Evolutionary conservation across 495 filamentous ascomycete genomes (phyloP), one percentile per base, ranked within the genome.

Genomic region (Penicillium cinerascens): DNA sequence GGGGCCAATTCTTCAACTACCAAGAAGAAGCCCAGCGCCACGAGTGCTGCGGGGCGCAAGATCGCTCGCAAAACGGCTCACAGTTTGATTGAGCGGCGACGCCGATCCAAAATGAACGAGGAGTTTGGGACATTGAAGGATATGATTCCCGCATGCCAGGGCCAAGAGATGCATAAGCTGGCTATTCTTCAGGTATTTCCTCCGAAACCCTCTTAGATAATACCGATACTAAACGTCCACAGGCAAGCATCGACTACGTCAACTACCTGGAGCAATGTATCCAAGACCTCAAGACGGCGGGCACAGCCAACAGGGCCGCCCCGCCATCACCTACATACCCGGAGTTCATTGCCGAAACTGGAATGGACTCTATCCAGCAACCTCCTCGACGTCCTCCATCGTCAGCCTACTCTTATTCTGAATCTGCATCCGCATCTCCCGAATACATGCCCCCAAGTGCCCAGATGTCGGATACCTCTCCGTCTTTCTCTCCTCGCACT

Each of bases 21-120:
- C 2, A 91, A 87, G 69, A 89, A 84, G 73, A 92, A 93, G 43
- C 69, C 72, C 0, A 75, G 71, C 51, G 79, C 87, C 1, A 88
- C 83, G 11, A 92, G 88, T 59, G 87, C 88, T 0, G 87, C 91
- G 0, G 89, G 90, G 4, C 81, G 88, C 35, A 98, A 97, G 73
- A 95, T 92, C 48, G 91, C 93, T 4, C 81, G 93, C 57, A 98
- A 97, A 69, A 98, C 95, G 1, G 93, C 93, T 2, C 93, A 98
- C 61, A 95, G 89, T 58, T 68, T 97, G 59, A 98, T 98, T 62
- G 93, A 98, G 72, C 81, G 93, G 15, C 74, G 95, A 42, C 76
- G 93, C 56, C 78, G 93, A 44, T 95, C 89, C 5, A 98, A 97
- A 77, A 98, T 98, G 93, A 98, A 98, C 60, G 93, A 97, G 62